Conservation (phyloP, 148 eudicot genomes). For the Persicaria tinctoria region DNA sequence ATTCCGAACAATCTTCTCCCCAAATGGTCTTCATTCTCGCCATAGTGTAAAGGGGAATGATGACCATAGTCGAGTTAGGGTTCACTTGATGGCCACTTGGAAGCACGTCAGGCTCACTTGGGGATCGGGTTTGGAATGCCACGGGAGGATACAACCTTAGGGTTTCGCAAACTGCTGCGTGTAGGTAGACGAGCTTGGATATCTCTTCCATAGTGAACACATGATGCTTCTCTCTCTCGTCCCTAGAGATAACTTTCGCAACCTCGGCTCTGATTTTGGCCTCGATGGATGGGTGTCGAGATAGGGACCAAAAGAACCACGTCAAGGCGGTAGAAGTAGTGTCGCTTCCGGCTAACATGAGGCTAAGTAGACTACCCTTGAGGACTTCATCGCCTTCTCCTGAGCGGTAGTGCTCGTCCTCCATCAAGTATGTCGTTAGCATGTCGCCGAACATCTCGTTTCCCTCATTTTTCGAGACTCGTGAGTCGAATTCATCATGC, state of each 20-base stretch:
- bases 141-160: constrained; percentile 24
- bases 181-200: constrained; percentile 21
- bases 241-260: neutral
- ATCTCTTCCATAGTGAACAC: neutral
- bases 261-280: constrained; percentile 15
- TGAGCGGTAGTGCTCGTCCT: neutral
- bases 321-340: constrained; percentile 21
- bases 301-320: constrained; percentile 28
- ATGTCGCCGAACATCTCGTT: constrained; percentile 4
- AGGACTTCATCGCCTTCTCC: neutral
- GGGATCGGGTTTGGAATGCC: constrained; percentile 17
- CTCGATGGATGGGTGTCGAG: constrained; percentile 12
- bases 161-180: constrained; percentile 17
- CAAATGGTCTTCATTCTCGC: constrained; percentile 20
- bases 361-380: constrained; percentile 12
- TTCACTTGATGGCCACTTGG: constrained; percentile 26
- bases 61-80: constrained; percentile 7
- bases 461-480: neutral
- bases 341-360: constrained; percentile 24
- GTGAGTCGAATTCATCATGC: neutral
- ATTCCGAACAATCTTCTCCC: constrained; percentile 27
- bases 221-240: neutral
- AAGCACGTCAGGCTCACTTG: constrained; percentile 15
- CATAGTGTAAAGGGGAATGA: constrained; percentile 22
- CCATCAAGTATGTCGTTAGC: constrained; percentile 14